These are phyloP conservation scores for Verticillium isaacii DNA, from an alignment of 2,329 filamentous ascomycete genomes.

Conservation along the genomic window DNA sequence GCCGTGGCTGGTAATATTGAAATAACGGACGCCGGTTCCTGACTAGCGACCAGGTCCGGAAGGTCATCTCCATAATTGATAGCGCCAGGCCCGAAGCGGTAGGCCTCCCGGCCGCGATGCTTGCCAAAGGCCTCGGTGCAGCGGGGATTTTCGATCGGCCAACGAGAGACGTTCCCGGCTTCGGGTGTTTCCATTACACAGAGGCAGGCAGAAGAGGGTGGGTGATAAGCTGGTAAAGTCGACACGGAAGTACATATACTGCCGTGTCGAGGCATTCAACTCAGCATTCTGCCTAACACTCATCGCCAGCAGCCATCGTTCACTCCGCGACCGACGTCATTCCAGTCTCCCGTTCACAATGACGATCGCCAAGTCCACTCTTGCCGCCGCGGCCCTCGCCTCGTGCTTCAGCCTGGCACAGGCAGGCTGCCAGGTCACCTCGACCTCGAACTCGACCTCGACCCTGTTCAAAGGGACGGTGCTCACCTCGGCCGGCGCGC, in stretches of 20 bases:
- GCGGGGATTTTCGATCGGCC: not conserved
- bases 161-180: too few species aligned
- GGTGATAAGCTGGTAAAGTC: too few species aligned
- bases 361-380: not conserved
- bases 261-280: too few species aligned
- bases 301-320: too few species aligned
- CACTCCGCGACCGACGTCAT: too few species aligned
- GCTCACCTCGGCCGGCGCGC: slow-evolving; percentile 4
- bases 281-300: too few species aligned
- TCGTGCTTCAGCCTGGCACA: not conserved
- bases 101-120: not conserved
- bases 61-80: not conserved
- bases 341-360: not conserved
- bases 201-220: too few species aligned
- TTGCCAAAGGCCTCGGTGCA: not conserved
- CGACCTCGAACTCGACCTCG: not conserved
- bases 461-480: slow-evolving; percentile 7
- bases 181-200: too few species aligned
- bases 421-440: not conserved
- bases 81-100: not conserved
- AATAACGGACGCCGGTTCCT: not conserved
- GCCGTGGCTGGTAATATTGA: not conserved
- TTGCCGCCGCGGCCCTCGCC: not conserved
- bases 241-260: too few species aligned
- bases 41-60: not conserved